Base-by-base conservation (phyloP, 192 early-diverging fungal genomes). In the Cladochytrium replicatum region DNA sequence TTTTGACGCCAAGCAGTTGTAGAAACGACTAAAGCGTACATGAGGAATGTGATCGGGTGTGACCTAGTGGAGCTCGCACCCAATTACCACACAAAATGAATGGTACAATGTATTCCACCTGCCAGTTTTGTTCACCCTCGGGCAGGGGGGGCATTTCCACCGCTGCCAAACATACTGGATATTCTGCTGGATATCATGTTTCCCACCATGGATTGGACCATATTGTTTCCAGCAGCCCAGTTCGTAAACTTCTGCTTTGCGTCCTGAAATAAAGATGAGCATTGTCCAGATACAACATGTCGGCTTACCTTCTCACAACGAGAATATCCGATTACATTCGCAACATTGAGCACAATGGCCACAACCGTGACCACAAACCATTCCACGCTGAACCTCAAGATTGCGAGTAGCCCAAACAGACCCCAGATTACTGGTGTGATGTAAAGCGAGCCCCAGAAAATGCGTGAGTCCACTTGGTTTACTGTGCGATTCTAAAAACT, bases 391-490 rank as follows among this genome's bases (percentile, higher is more conserved):
- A 92, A 60, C 8, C 75, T 77, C 50, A 90, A 54, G 43, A 97
- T 62, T 5, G 81, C 77, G 3, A 80, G 55, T n/a, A 98, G 65
- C 4, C 82, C 87, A 47, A 96, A 78, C 1, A 89, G 43, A 3
- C 73, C 48, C 95, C 95, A 98, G 23, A 91, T 54, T 0, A 74
- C 82, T 0, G 93, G 87, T 3, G 87, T 82, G 0, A 69, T 80
- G 51, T 97, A 99, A 15, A 99, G 71, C 5, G 86, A 72, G 8
- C 71, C 75, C 93, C 96, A 99, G 66, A 99, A 99, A 2, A 96
- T 67, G 19, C 87, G 67, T 41, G 89, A 85, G 64, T 99, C 96
- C n/a, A 75, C 78, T 4, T 79, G 60, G 56, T 98, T 98, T 21
- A 83, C 71, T 5, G 66, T 52, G 19, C 83, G 76, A 58, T 70